Evolutionary conservation across 164 flowering plant genomes (phyloP), one percentile per base, ranked within the genome.

Genomic region (Vitis rotundifolia): DNA sequence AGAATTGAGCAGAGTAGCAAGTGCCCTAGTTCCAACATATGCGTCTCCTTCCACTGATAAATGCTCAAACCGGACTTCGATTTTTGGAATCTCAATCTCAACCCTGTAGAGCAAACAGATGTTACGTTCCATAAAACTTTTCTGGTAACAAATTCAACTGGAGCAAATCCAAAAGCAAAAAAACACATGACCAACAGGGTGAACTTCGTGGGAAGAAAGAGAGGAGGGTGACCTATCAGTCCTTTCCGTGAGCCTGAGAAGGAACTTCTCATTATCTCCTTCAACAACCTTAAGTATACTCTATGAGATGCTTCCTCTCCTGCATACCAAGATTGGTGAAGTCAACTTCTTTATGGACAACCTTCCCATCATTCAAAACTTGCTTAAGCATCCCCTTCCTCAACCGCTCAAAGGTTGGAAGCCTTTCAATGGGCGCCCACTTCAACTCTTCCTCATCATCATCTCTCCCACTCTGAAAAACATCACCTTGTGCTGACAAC

Each of bases 381-480:
- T 83, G 79, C 63, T 60, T 79, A 62, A 86, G 55, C 14, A 88
- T 70, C 31, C 86, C 84, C 19, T 71, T 80, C 60, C 82, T 74
- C 72, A 89, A 4, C 28, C 91, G 74, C 31, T 85, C 87, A 62
- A 80, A 88, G 2, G 95, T 88, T 0, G 95, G 95, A 2, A 88
- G 87, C 77, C 82, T 80, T 77, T 88, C 95, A 8, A 90, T 82
- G 9, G 95, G 91, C 5, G 90, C 95, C 91, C 92, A 88, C 62
- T 61, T 79, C 47, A 90, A 82, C 71, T 86, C 87, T 52, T 88
- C 88, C 68, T 91, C 92, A 26, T 88, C 96, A 5, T 86, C 89
- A 7, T 78, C 75, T 44, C 66, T 61, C 56, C 15, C 48, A 31
- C 71, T 76, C 28, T 28, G 61, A 65, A 73, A 76, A 26, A 64